Base-by-base conservation (phyloP, 2,329 filamentous ascomycete species). In the Fusarium papillatum region DNA sequence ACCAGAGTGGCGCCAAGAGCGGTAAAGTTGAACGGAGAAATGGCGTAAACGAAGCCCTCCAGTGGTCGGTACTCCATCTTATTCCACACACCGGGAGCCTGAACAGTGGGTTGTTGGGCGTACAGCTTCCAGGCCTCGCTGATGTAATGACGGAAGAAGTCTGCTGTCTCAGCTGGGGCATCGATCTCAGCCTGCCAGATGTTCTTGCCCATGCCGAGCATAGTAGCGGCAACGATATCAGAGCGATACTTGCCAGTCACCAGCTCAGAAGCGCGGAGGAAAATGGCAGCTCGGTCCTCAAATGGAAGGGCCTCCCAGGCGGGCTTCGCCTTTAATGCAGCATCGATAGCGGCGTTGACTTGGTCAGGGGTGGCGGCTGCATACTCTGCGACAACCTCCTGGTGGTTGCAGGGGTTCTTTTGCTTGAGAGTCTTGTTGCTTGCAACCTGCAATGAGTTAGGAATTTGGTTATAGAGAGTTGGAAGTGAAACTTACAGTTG, bases 21-120 rank as follows among this genome's bases (percentile, higher is more conserved):
- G 0, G 85, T 85, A 66, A 86, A 86, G 78, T 86, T 86, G 78
- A 86, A 86, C 5, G 85, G 85, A 0, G 84, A 82, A 5, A 86
- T 75, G 19, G 84, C 81, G 55, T 85, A 85, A 14, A 86, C 84
- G 69, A 86, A 86, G 1, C 85, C 85, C 64, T 86, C 85, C 0
- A 86, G 78, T 0, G 85, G 84, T 0, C 85, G 77, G 66, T 82
- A 84, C 19, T 86, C 84, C 74, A 76, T 75, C 57, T 74, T 76
- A 14, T 75, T 77, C 75, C 75, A 77, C 13, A 75, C 65, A 0
- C 74, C 74, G 0, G 64, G 39, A 0, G 70, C 62, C 11, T 77
- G 74, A 3, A 71, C 36, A 1, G 60, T 69, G 0, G 75, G 75
- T 1, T 77, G 74, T 2, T 77, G 71, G 1, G 69, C 67, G 14